Base-by-base conservation (phyloP, 2,329 filamentous ascomycete species). In the Sporothrix pseudoabietina region DNA sequence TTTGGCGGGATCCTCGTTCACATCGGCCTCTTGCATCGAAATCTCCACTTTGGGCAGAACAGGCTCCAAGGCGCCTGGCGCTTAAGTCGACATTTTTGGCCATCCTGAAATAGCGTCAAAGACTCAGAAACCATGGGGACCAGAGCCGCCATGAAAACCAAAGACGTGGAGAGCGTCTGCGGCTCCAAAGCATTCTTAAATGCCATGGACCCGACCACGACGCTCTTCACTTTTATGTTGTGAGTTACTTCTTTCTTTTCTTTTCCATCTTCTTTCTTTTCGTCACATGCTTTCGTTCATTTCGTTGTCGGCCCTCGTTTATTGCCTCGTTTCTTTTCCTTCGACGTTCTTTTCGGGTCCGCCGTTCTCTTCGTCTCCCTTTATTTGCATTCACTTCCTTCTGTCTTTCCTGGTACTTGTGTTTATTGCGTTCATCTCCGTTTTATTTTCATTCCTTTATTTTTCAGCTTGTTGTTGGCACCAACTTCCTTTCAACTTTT, bases 221-320 rank as follows among this genome's bases (percentile, higher is more conserved):
- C 90, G 74, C 87, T 92, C 77, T 86, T 91, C 79, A 91, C 90
- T 75, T 92, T 92, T 80, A 85, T 89, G 82, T 81, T 91, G 89
- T 91, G 84, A 88, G 88, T 89, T 73, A 72, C 78, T 78, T 77
- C 73, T 78, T 74, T 77, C 19, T 55, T n/a, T 57, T 61, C 12
- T 41, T 4, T 44, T 66, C 54, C 16, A 54, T 63, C 10, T 44
- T 68, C 59, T 54, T 72, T 71, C 16, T 19, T 69, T 70, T 47
- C 44, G 4, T 41, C 41, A 61, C 22, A 39, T 14, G 16, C n/a
- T 39, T 65, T 41, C 39, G 44, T 47, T 63, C n/a, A 9, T 65
- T 47, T 61, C 10, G 19, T 30, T 22, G 9, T 35, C 19, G n/a
- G n/a, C n/a, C 19, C 19, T 26, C 39, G 1, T 61, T 52, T 52